Percentiles rank a stretch among this genome's conserved stretches.
Conservation (phyloP, 2,329 filamentous ascomycete species). For the Dendryphion nanum region DNA sequence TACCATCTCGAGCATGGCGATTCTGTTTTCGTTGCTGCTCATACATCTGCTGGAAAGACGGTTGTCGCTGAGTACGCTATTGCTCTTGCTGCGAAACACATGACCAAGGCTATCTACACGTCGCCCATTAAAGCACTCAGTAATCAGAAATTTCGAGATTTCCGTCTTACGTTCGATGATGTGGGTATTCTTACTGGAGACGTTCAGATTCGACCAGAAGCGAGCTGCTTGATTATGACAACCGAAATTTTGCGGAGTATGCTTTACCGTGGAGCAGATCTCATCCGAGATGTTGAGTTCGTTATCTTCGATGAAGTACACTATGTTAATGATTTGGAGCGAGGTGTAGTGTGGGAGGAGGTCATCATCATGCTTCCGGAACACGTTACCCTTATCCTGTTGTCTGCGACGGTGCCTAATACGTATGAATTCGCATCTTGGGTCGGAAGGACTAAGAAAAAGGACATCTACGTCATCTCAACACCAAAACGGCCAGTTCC, state of each 20-base stretch:
- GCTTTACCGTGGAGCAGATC: slow-evolving; percentile 92
- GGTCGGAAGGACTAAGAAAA: slow-evolving; percentile 97
- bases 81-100: slow-evolving; percentile 92
- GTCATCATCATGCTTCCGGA: slow-evolving; percentile 99
- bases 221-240: slow-evolving; percentile 98
- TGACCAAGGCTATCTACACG: slow-evolving; percentile 99
- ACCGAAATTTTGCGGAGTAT: slow-evolving; percentile 98
- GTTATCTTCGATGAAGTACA: slow-evolving; percentile 99
- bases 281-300: slow-evolving; percentile 96
- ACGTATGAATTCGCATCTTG: slow-evolving; percentile 97
- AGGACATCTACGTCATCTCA: slow-evolving; percentile 98
- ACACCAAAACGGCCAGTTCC: slow-evolving; percentile 94
- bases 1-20: slow-evolving; percentile 96
- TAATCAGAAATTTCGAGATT: slow-evolving; percentile 98
- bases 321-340: slow-evolving; percentile 94
- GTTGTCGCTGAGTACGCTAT: slow-evolving; percentile 98
- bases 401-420: slow-evolving; percentile 96
- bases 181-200: slow-evolving; percentile 96
- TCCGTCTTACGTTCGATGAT: slow-evolving; percentile 85
- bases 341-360: slow-evolving; percentile 98
- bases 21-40: slow-evolving; percentile 95
- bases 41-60: slow-evolving; percentile 97
- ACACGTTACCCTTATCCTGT: slow-evolving; percentile 89
- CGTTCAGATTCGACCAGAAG: slow-evolving; percentile 96
- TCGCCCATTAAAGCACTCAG: slow-evolving; percentile 98